Base-by-base conservation (phyloP, 192 early-diverging fungal species). In the Backusella tarrabulga region DNA sequence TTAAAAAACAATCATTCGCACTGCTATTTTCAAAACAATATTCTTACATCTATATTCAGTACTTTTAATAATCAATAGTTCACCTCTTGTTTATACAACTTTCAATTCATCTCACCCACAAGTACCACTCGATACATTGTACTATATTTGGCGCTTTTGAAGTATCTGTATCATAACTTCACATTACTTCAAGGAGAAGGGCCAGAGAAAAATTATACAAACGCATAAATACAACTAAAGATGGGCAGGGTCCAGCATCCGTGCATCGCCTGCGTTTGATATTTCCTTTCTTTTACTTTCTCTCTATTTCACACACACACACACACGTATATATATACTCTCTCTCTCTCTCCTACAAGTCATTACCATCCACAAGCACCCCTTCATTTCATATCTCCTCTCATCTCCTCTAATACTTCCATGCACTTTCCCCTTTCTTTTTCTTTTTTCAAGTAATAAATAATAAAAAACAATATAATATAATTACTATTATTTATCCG, bases 391-490 rank as follows among this genome's bases (percentile, higher is more conserved):
- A 56, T 56, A 56, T 23, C 54, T 56, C 54, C 54, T 56, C n/a
- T 56, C 15, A 56, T 23, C 54, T 56, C 54, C 54, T 56, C 15
- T 68, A 32, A 35, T 68, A 17, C 6, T 32, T 35, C 14, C 34
- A 38, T 69, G 68, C 21, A 36, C n/a, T 69, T 15, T 4, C 68
- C 36, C 11, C 17, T 68, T 68, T 41, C 0, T 69, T 34, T 69
- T 38, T 26, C 12, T 40, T 69, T 38, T 38, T 70, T n/a, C 38
- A 40, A 41, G 67, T 68, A 68, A 68, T 35, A 68, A 70, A 70
- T 32, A 35, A 35, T 35, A 68, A 36, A 69, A 4, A 38, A n/a
- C 17, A 68, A 68, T 21, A 38, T 35, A 41, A 70, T 38, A 38
- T 21, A 40, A 40, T 1, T 4, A 68, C 15, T n/a, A 35, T 41